Percentiles rank a stretch among this genome's conserved stretches.
phyloP scores from a whole-genome alignment of 257 asterid genomes.

The Euphrasia confusa region DNA sequence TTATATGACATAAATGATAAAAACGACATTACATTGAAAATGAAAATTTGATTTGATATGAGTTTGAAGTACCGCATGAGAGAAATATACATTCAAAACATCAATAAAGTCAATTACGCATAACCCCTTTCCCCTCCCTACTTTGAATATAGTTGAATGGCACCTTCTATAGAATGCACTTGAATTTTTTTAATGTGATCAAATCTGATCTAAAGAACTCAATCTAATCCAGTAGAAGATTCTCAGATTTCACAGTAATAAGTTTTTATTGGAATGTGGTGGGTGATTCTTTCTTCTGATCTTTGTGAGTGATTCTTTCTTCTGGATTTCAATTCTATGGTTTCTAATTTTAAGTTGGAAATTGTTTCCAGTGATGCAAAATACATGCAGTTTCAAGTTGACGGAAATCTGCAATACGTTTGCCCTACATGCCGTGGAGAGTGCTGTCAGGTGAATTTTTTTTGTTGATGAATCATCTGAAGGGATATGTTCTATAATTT shows the following conservation, averaged over 20 bases:
- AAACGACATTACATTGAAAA: conserved; percentile 9
- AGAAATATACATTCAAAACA: neutral
- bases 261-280: neutral
- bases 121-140: neutral
- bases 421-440: conserved; percentile 95
- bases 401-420: conserved; percentile 80
- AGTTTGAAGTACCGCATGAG: conserved; percentile 9
- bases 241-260: neutral
- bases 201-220: neutral
- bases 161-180: neutral
- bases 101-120: no score
- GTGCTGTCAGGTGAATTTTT: conserved; percentile 61
- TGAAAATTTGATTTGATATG: neutral
- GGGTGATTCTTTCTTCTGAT: conserved; percentile 10
- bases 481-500: conserved; percentile 16
- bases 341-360: conserved; percentile 21
- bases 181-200: neutral
- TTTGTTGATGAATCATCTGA: conserved; percentile 11
- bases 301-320: conserved; percentile 12
- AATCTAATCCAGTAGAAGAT: neutral
- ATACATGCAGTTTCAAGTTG: conserved; percentile 87
- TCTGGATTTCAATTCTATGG: conserved; percentile 14
- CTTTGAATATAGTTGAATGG: neutral
- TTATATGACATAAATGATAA: conserved; percentile 7
- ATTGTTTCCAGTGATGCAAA: conserved; percentile 64